phyloP scores from a whole-genome alignment of 176 grass and related monocot genomes.

The Juncus inflexus region DNA sequence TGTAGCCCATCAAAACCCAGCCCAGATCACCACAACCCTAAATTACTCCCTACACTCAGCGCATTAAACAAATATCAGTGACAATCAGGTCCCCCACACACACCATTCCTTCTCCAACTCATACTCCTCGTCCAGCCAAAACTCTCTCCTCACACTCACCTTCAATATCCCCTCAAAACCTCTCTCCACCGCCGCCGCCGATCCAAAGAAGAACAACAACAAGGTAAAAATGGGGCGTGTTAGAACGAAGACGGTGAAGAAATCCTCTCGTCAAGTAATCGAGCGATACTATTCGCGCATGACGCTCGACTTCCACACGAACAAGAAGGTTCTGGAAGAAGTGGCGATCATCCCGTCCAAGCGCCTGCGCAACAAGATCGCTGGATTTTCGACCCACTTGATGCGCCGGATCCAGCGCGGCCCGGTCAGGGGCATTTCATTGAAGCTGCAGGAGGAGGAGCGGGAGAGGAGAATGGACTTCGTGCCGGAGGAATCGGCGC shows the following conservation, averaged over 20 bases:
- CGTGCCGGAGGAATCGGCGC: slow-evolving; percentile 75
- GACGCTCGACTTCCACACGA: slow-evolving; percentile 89
- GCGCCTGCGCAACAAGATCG: slow-evolving; percentile 89
- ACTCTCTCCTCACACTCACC: not conserved
- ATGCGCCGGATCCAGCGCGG: slow-evolving; percentile 93
- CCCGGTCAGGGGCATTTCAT: slow-evolving; percentile 77
- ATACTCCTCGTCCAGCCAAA: not conserved
- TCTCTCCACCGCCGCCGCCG: slow-evolving; percentile 18
- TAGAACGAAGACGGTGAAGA: slow-evolving; percentile 92
- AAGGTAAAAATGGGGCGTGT: slow-evolving; percentile 58
- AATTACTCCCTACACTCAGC: too few relatives aligned
- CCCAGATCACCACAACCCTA: too few relatives aligned
- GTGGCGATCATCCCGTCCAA: slow-evolving; percentile 82
- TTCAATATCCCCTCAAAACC: slow-evolving; percentile 15
- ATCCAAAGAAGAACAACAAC: not conserved
- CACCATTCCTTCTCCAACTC: too few relatives aligned
- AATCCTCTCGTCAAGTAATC: slow-evolving; percentile 81
- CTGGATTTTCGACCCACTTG: slow-evolving; percentile 75
- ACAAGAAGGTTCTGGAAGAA: slow-evolving; percentile 90
- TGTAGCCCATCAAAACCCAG: too few relatives aligned
- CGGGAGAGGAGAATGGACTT: slow-evolving; percentile 92
- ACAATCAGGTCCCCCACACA: too few relatives aligned
- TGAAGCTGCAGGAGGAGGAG: slow-evolving; percentile 96
- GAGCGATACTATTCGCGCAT: slow-evolving; percentile 84
- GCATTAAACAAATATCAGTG: too few relatives aligned